Percentiles rank a stretch among this genome's conserved stretches.
Conservation (phyloP, 2,329 filamentous ascomycete genomes). For the Diplodia seriata region DNA sequence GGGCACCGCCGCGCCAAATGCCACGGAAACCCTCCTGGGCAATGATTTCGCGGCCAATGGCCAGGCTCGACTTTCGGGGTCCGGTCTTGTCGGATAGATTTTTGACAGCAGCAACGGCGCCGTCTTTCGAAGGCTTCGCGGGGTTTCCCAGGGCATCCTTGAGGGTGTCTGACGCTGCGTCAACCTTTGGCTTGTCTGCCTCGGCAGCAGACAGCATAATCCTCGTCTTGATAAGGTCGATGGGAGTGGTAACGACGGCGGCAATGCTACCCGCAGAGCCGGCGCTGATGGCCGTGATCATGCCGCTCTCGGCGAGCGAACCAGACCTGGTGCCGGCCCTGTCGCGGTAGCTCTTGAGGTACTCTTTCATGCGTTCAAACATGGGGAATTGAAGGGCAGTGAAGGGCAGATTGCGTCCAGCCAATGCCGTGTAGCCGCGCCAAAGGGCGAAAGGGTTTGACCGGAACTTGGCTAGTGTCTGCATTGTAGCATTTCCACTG, state of each 20-base stretch:
- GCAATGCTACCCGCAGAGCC: slow-evolving; percentile 76
- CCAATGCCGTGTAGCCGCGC: slow-evolving; percentile 81
- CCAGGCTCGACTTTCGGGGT: slow-evolving; percentile 49
- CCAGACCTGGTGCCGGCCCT: slow-evolving; percentile 46
- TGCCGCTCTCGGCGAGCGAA: slow-evolving; percentile 68
- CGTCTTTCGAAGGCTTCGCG: background rate
- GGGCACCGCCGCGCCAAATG: slow-evolving; percentile 75
- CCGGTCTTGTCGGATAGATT: background rate
- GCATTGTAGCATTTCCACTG: slow-evolving; percentile 55
- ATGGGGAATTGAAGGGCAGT: slow-evolving; percentile 89
- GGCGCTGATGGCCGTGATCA: slow-evolving; percentile 76
- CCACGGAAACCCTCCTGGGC: slow-evolving; percentile 72
- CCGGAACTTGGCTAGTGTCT: slow-evolving; percentile 64
- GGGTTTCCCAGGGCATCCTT: slow-evolving; percentile 29
- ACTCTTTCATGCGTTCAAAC: slow-evolving; percentile 73
- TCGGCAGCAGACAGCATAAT: slow-evolving; percentile 73
- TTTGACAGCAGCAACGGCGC: background rate
- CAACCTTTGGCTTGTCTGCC: slow-evolving; percentile 35
- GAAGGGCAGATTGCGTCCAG: slow-evolving; percentile 83
- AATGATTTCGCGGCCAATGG: slow-evolving; percentile 70
- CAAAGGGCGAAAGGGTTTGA: slow-evolving; percentile 62
- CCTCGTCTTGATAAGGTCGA: slow-evolving; percentile 87
- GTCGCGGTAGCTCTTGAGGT: slow-evolving; percentile 57
- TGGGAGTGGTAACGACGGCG: slow-evolving; percentile 82
- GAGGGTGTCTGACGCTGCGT: slow-evolving; percentile 17